Evolutionary conservation across 2,329 filamentous ascomycete genomes (phyloP).

Genomic region (Penicillium sclerotigenum): DNA sequence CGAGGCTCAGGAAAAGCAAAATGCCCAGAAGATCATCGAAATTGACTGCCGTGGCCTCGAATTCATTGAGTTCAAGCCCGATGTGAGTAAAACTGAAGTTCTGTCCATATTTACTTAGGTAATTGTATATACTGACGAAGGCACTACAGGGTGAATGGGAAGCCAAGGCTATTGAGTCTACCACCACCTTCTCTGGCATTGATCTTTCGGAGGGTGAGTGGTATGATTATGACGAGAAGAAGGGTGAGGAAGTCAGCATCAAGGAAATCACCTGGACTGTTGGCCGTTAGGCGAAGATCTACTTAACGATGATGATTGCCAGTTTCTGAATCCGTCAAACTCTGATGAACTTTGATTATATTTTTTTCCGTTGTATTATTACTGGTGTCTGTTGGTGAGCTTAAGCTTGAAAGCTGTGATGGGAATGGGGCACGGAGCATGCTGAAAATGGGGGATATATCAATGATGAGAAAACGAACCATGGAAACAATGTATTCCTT

Average conservation of each 20-base stretch:
- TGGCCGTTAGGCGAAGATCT: conserved; percentile 48
- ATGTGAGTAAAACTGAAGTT: conserved; percentile 55
- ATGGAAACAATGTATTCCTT: background rate
- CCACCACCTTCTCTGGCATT: conserved; percentile 75
- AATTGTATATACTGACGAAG: conserved; percentile 4
- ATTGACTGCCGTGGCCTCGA: conserved; percentile 94
- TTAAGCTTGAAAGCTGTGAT: background rate
- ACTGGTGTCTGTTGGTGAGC: background rate
- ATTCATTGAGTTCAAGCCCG: conserved; percentile 84
- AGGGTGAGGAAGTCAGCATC: conserved; percentile 85
- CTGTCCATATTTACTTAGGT: background rate
- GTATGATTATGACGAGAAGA: conserved; percentile 98
- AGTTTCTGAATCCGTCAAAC: background rate
- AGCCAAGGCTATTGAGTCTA: conserved; percentile 74
- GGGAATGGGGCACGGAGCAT: background rate
- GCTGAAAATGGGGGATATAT: background rate
- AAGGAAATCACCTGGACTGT: conserved; percentile 88
- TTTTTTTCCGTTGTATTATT: conserved; percentile 1
- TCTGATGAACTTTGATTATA: conserved; percentile 9
- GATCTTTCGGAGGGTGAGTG: conserved; percentile 89
- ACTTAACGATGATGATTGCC: conserved; percentile 25
- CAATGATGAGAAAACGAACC: background rate
- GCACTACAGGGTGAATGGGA: conserved; percentile 75
- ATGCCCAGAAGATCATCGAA: conserved; percentile 74
- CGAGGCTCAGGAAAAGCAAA: conserved; percentile 51